Conservation (phyloP, 441 rosid genomes). For the Aleurites moluccanus region DNA sequence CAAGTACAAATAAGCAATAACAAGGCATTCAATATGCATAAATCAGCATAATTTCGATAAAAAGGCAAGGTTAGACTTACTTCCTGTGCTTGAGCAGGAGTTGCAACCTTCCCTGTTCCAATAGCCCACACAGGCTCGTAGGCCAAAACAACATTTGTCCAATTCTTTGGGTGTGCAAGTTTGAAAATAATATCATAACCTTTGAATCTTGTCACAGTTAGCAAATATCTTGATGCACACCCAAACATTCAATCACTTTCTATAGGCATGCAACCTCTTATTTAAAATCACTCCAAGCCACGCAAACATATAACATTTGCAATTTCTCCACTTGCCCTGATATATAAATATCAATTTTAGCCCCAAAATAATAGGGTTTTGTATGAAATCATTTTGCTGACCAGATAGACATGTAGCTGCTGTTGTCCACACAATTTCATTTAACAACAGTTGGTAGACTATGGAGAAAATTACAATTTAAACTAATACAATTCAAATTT, state of each 20-base stretch:
- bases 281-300: not conserved
- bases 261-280: not conserved
- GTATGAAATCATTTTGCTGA: not conserved
- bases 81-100: conserved; percentile 80
- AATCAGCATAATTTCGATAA: not conserved
- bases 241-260: not conserved
- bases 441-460: not conserved
- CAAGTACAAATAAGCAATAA: not conserved
- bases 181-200: not conserved
- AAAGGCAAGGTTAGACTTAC: conserved; percentile 36
- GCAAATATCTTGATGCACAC: not conserved
- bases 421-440: not conserved
- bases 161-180: conserved; percentile 31
- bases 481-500: not conserved
- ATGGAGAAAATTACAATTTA: not conserved
- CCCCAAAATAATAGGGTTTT: not conserved
- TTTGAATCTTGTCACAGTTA: not conserved
- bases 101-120: conserved; percentile 77
- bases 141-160: conserved; percentile 67
- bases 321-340: not conserved
- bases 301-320: not conserved
- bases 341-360: not conserved
- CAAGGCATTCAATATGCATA: not conserved
- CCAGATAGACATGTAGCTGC: not conserved
- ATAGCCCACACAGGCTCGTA: conserved; percentile 84